Conservation (phyloP, 306 rosid species). For the Vachellia pachyceras region DNA sequence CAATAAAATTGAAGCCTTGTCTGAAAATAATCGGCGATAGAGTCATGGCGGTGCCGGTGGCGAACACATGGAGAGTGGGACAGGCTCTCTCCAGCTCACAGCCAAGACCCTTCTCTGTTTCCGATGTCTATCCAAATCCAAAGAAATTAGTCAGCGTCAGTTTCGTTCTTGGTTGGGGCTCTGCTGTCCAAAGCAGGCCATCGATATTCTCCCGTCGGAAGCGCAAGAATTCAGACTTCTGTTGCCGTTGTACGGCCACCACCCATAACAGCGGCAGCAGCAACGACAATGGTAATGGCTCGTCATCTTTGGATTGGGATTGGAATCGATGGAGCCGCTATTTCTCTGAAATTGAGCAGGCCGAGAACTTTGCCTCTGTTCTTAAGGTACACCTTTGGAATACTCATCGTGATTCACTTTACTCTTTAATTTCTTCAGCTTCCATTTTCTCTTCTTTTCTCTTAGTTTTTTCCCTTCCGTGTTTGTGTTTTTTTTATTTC, state of each 20-base stretch:
- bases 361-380: conserved; percentile 87
- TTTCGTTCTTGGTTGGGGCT: conserved; percentile 50
- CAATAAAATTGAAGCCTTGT: not conserved
- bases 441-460: not conserved
- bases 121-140: conserved; percentile 45
- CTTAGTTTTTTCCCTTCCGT: not conserved
- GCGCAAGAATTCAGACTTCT: conserved; percentile 41
- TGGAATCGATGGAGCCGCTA: conserved; percentile 95
- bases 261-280: not conserved
- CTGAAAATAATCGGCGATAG: not conserved
- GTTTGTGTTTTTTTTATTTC: not conserved
- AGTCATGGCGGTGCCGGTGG: conserved; percentile 44
- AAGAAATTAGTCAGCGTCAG: conserved; percentile 49
- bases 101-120: conserved; percentile 55
- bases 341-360: conserved; percentile 91
- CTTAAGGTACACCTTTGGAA: conserved; percentile 61
- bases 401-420: not conserved
- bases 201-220: conserved; percentile 44
- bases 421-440: not conserved
- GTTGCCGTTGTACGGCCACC: conserved; percentile 62
- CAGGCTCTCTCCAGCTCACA: conserved; percentile 59
- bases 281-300: conserved; percentile 27
- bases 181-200: conserved; percentile 49
- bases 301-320: conserved; percentile 75
- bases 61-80: conserved; percentile 52